A percentile compares a stretch with the other conserved stretches of the same genome.
These are phyloP conservation scores for Mortierella sp. DNA, from an alignment of 371 early-diverging fungal species.

Conservation along the genomic window DNA sequence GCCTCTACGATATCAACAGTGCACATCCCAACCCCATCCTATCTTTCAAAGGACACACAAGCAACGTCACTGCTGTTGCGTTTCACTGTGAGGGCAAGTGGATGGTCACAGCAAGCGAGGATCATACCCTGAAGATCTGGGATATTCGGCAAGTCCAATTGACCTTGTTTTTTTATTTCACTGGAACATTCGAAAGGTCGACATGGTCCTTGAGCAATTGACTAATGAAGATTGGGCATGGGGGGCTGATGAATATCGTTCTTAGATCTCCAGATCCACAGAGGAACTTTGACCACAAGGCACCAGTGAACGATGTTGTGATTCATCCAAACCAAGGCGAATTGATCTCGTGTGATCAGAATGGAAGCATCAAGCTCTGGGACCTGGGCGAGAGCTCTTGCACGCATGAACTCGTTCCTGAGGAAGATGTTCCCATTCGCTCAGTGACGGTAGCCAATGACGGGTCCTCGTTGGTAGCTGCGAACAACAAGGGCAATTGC, in stretches of 20 bases:
- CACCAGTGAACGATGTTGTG: conserved; percentile 92
- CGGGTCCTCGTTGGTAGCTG: conserved; percentile 89
- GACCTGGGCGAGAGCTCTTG: conserved; percentile 90
- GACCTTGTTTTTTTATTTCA: not conserved
- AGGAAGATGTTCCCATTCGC: conserved; percentile 88
- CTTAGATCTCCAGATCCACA: conserved; percentile 79
- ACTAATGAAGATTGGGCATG: not conserved
- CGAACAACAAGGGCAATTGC: conserved; percentile 92
- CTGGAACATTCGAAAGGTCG: not conserved
- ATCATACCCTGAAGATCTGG: conserved; percentile 93
- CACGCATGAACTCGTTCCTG: conserved; percentile 88
- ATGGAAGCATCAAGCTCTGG: conserved; percentile 93
- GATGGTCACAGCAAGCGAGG: conserved; percentile 95
- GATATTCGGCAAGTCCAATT: conserved; percentile 69
- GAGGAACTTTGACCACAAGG: conserved; percentile 87
- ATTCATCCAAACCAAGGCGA: conserved; percentile 97
- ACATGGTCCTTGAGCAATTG: not conserved
- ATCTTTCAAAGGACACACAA: conserved; percentile 88
- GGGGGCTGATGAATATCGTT: conserved; percentile 14
- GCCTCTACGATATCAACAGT: conserved; percentile 87
- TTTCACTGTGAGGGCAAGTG: conserved; percentile 93
- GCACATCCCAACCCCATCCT: conserved; percentile 82
- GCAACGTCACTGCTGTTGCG: conserved; percentile 93
- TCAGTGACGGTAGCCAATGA: conserved; percentile 93
- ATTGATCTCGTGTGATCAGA: conserved; percentile 93